phyloP scores from a whole-genome alignment of 208 protist species.

The Leishmania turanica region DNA sequence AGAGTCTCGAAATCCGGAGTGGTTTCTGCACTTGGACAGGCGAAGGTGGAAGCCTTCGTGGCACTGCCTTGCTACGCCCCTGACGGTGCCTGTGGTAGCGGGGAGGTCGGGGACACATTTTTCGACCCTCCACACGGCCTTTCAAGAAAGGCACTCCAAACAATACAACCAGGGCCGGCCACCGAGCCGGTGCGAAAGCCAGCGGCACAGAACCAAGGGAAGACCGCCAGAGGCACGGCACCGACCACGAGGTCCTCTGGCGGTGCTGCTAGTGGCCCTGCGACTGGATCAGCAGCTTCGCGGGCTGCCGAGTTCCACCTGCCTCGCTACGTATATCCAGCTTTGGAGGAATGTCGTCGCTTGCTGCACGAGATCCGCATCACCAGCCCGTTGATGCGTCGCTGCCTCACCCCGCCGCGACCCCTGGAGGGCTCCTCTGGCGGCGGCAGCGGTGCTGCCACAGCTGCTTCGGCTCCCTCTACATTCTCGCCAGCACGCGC shows the following conservation, averaged over 20 bases:
- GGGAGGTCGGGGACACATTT: neutral
- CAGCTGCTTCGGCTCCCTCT: neutral
- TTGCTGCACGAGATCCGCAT: constrained; percentile 33
- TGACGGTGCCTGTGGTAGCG: neutral
- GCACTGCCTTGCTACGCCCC: neutral
- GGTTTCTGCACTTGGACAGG: neutral
- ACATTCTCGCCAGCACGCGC: neutral
- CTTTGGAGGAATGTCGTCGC: constrained; percentile 26
- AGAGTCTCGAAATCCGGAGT: neutral
- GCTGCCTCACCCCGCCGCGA: constrained; percentile 36
- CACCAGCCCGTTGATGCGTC: constrained; percentile 31
- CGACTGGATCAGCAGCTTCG: neutral
- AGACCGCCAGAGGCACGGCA: neutral
- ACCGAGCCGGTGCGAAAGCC: neutral
- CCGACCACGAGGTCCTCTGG: neutral
- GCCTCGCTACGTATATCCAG: constrained; percentile 25
- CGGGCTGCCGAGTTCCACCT: neutral
- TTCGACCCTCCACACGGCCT: neutral
- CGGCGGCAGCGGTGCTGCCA: neutral
- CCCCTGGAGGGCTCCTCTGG: constrained; percentile 3
- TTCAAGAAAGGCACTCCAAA: neutral
- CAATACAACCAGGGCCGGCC: neutral
- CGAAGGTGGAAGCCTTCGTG: neutral
- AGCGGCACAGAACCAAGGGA: neutral
- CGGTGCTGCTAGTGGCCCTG: neutral